Evolutionary conservation across 352 stramenopile genomes (phyloP), one percentile per base, ranked within the genome.

Genomic region (Phytophthora macrochlamydospora): DNA sequence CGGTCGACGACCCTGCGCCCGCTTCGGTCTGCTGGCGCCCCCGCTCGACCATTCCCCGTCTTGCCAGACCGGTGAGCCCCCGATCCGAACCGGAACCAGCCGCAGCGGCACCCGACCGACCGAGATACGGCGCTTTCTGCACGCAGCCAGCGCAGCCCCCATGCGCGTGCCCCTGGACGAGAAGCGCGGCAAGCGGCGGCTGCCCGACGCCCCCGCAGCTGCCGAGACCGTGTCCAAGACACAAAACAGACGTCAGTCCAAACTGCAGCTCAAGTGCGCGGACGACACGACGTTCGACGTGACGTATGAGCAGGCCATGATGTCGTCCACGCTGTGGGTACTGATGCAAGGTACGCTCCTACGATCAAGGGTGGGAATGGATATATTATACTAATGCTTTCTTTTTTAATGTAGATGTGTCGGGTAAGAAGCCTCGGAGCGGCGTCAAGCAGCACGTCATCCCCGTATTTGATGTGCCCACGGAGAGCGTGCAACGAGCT

Each of bases 321-420:
- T 93, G 85, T 93, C 85, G 32, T 92, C 85, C 14, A 93, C 83
- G 55, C 73, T 93, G 11, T 93, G 85, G 85, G 90, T 90, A 66
- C 66, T 93, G 5, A 65, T 93, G 50, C 83, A 93, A 74, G 79
- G 81, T 87, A 29, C 28, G 5, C 24, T 2, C 7, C 4, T 35
- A 12, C 0, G 13, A 11, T 13, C 9, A 11, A 40, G 8, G 29
- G 24, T 14, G 7, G 45, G 3, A 53, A 9, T 48, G n/a, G 13
- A 6, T 9, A 52, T 7, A 0, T 35, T 44, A 30, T 7, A 48
- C 37, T 67, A 8, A 64, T 51, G 43, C 3, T 43, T n/a, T 38
- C 3, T 70, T n/a, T 56, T 55, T 7, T 67, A 32, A n/a, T 1
- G 38, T 31, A 86, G 81, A 91, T 67, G 75, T 85, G 13, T 75